A percentile compares a stretch with the other conserved stretches of the same genome.
These are phyloP conservation scores for Paramecium octaurelia DNA, from an alignment of 73 alveolate species.

Conservation along the genomic window DNA sequence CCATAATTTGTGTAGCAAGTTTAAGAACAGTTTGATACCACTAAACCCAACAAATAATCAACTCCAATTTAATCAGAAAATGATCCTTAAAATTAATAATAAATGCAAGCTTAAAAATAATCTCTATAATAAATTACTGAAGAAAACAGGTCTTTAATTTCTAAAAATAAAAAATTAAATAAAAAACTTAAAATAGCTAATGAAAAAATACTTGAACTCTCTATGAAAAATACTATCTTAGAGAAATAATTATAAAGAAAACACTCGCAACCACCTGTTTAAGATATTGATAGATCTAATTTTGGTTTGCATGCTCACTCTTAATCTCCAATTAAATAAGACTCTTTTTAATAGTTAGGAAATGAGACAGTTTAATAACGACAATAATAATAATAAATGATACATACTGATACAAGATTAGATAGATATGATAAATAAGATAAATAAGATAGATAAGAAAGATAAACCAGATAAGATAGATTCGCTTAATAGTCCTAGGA, in stretches of 20 bases:
- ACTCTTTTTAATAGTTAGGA: background rate
- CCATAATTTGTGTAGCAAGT: background rate
- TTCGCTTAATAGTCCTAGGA: background rate
- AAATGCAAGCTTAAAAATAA: slow-evolving; percentile 9
- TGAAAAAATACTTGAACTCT: slow-evolving; percentile 45
- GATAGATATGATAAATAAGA: background rate
- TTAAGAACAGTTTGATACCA: background rate
- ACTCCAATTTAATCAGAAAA: background rate
- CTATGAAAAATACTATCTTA: background rate
- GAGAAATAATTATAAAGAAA: background rate
- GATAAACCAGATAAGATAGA: background rate
- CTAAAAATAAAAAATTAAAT: slow-evolving; percentile 2
- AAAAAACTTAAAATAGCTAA: slow-evolving; percentile 47
- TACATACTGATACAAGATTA: background rate
- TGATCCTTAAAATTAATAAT: background rate
- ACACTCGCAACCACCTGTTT: background rate
- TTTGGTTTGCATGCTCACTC: background rate
- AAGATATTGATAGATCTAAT: background rate
- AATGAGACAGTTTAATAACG: background rate
- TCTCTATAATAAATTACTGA: background rate
- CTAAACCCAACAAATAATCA: background rate
- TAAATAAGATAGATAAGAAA: background rate
- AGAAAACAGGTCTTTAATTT: background rate
- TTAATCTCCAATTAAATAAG: slow-evolving; percentile 12
- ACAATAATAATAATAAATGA: background rate